These are phyloP conservation scores for Filobasidium wieringae DNA, from an alignment of 768 basidiomycete species.

Conservation along the genomic window DNA sequence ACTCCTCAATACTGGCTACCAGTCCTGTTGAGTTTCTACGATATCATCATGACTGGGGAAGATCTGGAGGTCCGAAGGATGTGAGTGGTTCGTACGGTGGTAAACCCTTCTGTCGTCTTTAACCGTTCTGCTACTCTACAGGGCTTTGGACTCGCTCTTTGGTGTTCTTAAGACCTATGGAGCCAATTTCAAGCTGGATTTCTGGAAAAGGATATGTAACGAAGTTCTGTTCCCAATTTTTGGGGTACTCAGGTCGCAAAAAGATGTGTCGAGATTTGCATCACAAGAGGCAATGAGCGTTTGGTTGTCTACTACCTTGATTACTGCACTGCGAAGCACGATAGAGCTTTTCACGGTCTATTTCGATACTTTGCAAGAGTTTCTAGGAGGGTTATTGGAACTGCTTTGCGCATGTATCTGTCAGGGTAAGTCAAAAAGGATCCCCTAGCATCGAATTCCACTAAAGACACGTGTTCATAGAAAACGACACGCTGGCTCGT, in stretches of 20 bases:
- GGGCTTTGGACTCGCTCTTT: constrained; percentile 93
- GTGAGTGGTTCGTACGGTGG: constrained; percentile 47
- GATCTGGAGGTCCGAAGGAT: constrained; percentile 91
- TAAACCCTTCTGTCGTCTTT: not conserved
- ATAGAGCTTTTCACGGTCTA: constrained; percentile 93
- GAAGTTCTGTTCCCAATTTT: constrained; percentile 98
- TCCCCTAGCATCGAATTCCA: not conserved
- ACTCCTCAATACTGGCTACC: constrained; percentile 99
- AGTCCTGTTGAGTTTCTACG: constrained; percentile 91
- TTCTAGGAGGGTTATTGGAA: constrained; percentile 85
- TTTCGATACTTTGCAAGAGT: constrained; percentile 78
- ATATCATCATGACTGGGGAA: constrained; percentile 99
- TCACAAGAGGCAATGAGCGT: constrained; percentile 99
- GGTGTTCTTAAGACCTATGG: constrained; percentile 86
- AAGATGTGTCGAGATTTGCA: constrained; percentile 82
- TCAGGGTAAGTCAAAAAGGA: constrained; percentile 60
- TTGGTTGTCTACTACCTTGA: constrained; percentile 98
- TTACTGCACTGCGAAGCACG: constrained; percentile 87
- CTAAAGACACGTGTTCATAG: constrained; percentile 42
- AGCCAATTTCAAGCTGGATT: constrained; percentile 67
- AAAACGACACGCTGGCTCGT: constrained; percentile 93
- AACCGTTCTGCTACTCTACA: constrained; percentile 35
- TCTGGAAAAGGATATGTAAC: constrained; percentile 96
- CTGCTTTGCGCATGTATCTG: constrained; percentile 92
- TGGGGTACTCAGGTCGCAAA: constrained; percentile 81